Evolutionary conservation across 495 filamentous ascomycete species (phyloP).

Genomic region (Lepraria neglecta): DNA sequence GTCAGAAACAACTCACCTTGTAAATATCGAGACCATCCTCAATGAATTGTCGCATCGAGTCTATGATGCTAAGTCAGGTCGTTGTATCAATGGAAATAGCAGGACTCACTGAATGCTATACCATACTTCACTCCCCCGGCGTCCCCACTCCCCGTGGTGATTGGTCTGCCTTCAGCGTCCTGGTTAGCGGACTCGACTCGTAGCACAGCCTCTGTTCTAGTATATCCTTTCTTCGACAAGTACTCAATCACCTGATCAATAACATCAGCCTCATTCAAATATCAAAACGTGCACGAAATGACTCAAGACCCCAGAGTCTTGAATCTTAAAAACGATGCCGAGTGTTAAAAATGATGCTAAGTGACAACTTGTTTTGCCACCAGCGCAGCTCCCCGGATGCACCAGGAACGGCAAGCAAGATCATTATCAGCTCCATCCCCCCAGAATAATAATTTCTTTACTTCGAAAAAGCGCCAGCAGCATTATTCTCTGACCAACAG

Average conservation of each 20-base stretch:
- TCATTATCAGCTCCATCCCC: too few species aligned
- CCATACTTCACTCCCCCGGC: slow-evolving; percentile 67
- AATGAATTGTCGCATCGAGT: slow-evolving; percentile 62
- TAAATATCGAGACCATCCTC: slow-evolving; percentile 88
- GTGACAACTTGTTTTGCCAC: not conserved
- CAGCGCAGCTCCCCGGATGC: too few species aligned
- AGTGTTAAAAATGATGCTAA: not conserved
- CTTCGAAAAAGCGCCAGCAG: too few species aligned
- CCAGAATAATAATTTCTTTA: too few species aligned
- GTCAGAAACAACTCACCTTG: slow-evolving; percentile 53
- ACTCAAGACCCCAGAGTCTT: not conserved
- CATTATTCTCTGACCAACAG: too few species aligned
- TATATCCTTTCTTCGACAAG: slow-evolving; percentile 91
- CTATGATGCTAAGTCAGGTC: slow-evolving; percentile 5
- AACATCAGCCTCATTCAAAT: slow-evolving; percentile 13
- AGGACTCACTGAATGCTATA: slow-evolving; percentile 56
- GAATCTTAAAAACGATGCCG: not conserved
- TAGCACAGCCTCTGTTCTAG: slow-evolving; percentile 84
- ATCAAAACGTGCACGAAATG: not conserved
- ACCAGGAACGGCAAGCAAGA: too few species aligned
- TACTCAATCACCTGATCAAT: slow-evolving; percentile 81
- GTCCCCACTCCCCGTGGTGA: slow-evolving; percentile 56
- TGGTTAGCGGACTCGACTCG: slow-evolving; percentile 80
- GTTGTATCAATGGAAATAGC: not conserved
- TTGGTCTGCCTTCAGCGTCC: slow-evolving; percentile 67